phyloP scores from a whole-genome alignment of 768 basidiomycete species.

The Cystobasidiopsis lactophilus region DNA sequence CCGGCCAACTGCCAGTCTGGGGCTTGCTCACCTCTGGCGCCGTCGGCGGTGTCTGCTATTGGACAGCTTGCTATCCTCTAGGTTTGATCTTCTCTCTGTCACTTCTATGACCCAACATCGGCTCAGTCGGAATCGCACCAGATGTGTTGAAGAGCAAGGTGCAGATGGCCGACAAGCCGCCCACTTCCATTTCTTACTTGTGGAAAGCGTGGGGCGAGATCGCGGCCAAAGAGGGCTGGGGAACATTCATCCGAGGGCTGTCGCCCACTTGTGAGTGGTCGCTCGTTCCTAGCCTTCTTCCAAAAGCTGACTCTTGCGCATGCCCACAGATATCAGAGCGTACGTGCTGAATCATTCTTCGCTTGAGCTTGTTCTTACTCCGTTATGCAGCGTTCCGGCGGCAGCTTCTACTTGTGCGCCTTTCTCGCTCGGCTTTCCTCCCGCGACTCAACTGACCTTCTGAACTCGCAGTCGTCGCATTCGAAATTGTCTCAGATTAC shows the following conservation, averaged over 20 bases:
- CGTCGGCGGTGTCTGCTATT: slow-evolving; percentile 53
- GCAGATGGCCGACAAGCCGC: slow-evolving; percentile 17
- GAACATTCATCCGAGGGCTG: slow-evolving; percentile 20
- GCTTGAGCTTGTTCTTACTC: not conserved
- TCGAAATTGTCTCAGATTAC: slow-evolving; percentile 19
- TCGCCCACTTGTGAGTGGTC: slow-evolving; percentile 18
- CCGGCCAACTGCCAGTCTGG: slow-evolving; percentile 52
- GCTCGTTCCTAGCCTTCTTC: not conserved
- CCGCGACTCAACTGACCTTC: too few relatives aligned
- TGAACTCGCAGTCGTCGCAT: slow-evolving; percentile 17
- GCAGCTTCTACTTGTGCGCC: slow-evolving; percentile 11
- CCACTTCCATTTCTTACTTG: slow-evolving; percentile 17
- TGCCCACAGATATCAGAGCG: slow-evolving; percentile 5
- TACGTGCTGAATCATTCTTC: not conserved
- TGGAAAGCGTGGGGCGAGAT: slow-evolving; percentile 14
- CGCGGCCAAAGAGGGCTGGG: slow-evolving; percentile 14
- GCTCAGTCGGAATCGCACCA: not conserved
- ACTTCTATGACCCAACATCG: slow-evolving; percentile 46
- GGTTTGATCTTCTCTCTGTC: slow-evolving; percentile 30
- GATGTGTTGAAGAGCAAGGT: slow-evolving; percentile 15
- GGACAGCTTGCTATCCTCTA: slow-evolving; percentile 79
- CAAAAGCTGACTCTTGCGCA: not conserved
- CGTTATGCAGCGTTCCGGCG: slow-evolving; percentile 14
- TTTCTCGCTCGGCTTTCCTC: too few relatives aligned
- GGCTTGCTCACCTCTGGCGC: slow-evolving; percentile 55